Base-by-base conservation (phyloP, 2,329 filamentous ascomycete genomes). In the Stylonectria norvegica region DNA sequence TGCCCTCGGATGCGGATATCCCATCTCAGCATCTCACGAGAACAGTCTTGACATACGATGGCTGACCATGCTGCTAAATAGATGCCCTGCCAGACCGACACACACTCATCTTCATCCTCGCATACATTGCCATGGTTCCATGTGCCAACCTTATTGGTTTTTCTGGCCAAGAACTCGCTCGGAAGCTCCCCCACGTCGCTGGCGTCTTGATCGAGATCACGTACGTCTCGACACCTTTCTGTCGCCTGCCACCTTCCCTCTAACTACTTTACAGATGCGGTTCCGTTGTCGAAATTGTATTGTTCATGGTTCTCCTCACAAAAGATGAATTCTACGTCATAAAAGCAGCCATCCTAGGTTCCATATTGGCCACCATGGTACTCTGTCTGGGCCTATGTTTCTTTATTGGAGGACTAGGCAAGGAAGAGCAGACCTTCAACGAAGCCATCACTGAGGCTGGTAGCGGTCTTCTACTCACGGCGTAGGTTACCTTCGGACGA, bases 321-420 rank as follows among this genome's bases (percentile, higher is more conserved):
- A 63, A 69, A 2, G 50, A 70, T 36, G 63, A 70, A 61, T 81
- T 84, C 44, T 72, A 75, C n/a, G 85, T 93, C 52, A 87, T 94
- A 53, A 80, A 88, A 58, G 86, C 86, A 38, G 88, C 89, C 18
- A 90, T 94, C 40, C 68, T 94, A 0, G 88, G 89, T 23, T 91
- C 86, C 0, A 85, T 94, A 31, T 64, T 95, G 22, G 87, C 89
- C 10, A 94, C 89, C 20, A 76, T 93, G 66, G 67, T 94, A 31
- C 71, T 94, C 1, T 94, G 88, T 52, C 66, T 94, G 18, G 89
- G 89, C 0, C 58, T 83, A 37, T 93, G 87, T 61, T 94, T 95
- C 69, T 79, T 91, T 46, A 76, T 81, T 16, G 86, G 86, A 28
- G 88, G 89, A 7, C 50, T 91, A 23, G 70, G 72, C 38, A 78